Evolutionary conservation across 345 rosid genomes (phyloP).

Genomic region (Jatropha curcas): DNA sequence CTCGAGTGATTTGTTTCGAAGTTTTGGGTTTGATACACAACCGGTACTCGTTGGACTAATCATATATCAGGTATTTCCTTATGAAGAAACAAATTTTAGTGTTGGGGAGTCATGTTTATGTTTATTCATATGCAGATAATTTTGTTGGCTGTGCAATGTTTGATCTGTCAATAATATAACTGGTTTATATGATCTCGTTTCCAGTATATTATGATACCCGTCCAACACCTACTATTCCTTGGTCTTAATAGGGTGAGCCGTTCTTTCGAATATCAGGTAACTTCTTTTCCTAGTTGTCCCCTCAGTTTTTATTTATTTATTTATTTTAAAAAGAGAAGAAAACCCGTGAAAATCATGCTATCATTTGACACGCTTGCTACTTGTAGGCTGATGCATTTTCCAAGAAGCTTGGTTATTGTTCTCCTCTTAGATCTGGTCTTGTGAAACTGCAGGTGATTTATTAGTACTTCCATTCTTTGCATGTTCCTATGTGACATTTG

Average conservation of each 20-base stretch:
- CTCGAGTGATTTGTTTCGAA: conserved; percentile 85
- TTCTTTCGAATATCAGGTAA: conserved; percentile 97
- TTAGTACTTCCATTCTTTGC: background rate
- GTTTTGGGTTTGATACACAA: conserved; percentile 95
- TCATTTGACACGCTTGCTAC: conserved; percentile 3
- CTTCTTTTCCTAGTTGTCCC: background rate
- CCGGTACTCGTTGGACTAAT: conserved; percentile 93
- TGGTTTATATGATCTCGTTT: conserved; percentile 16
- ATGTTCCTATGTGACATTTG: background rate
- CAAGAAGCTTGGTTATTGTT: conserved; percentile 80
- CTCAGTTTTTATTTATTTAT: too few relatives aligned
- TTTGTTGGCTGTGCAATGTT: background rate
- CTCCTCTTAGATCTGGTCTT: conserved; percentile 82
- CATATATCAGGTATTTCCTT: conserved; percentile 78
- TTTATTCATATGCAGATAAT: background rate
- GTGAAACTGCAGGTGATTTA: conserved; percentile 89
- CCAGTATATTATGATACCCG: conserved; percentile 93
- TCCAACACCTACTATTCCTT: conserved; percentile 85
- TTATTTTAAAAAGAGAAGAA: background rate
- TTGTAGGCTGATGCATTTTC: conserved; percentile 97
- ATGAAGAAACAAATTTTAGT: background rate
- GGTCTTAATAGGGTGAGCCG: conserved; percentile 94
- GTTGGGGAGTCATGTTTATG: background rate
- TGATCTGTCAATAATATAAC: background rate
- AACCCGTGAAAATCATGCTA: background rate